phyloP scores from a whole-genome alignment of 495 filamentous ascomycete genomes.

The Delitschia confertaspora region DNA sequence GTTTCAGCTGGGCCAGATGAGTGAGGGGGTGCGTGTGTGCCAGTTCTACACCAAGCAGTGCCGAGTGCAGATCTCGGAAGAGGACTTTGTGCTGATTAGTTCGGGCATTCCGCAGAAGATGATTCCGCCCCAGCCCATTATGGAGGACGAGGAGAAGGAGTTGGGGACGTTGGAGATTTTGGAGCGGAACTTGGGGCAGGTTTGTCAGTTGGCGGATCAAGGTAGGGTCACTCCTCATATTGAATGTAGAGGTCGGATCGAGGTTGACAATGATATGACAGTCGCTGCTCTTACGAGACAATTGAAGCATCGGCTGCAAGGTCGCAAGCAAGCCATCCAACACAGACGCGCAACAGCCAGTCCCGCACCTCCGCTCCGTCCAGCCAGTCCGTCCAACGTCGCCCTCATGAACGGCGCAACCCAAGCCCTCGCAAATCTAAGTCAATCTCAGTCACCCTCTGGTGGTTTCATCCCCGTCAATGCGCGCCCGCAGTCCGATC shows the following conservation, averaged over 20 bases:
- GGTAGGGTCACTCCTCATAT: slow-evolving; percentile 19
- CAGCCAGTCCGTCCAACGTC: slow-evolving; percentile 33
- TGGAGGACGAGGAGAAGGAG: slow-evolving; percentile 80
- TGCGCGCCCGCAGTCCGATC: slow-evolving; percentile 32
- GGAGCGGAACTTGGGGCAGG: slow-evolving; percentile 61
- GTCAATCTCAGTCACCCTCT: slow-evolving; percentile 37
- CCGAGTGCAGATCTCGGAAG: slow-evolving; percentile 76
- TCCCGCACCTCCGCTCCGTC: slow-evolving; percentile 25
- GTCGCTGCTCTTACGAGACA: slow-evolving; percentile 73
- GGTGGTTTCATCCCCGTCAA: slow-evolving; percentile 55
- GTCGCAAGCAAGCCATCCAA: slow-evolving; percentile 61
- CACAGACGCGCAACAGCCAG: slow-evolving; percentile 38
- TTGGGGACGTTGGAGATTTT: slow-evolving; percentile 74
- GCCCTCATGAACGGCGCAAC: slow-evolving; percentile 30
- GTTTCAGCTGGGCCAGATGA: slow-evolving; percentile 61
- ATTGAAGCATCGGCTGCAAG: slow-evolving; percentile 71
- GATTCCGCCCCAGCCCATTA: slow-evolving; percentile 70
- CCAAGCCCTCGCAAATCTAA: slow-evolving; percentile 12
- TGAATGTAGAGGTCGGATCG: not conserved
- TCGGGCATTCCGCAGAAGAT: slow-evolving; percentile 78
- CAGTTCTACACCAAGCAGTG: slow-evolving; percentile 75
- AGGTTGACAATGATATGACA: slow-evolving; percentile 26
- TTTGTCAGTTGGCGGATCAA: slow-evolving; percentile 67
- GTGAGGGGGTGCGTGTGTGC: slow-evolving; percentile 60
- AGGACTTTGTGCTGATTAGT: slow-evolving; percentile 72